Evolutionary conservation across 768 basidiomycete genomes (phyloP).

Genomic region (Suillus tomentosus): DNA sequence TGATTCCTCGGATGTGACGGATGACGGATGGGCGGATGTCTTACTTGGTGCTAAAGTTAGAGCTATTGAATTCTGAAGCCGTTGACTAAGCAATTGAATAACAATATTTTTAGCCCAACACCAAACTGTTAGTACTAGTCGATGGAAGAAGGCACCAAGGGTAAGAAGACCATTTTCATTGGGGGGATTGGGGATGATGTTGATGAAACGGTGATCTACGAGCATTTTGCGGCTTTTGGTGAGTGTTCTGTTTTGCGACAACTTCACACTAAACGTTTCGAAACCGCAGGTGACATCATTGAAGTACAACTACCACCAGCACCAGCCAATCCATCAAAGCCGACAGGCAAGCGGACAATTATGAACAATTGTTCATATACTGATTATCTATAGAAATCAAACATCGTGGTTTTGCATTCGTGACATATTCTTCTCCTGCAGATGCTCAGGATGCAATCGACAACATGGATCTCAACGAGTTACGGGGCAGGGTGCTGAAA

Average conservation of each 20-base stretch:
- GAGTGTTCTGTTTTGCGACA: constrained; percentile 23
- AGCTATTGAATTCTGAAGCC: constrained; percentile 1
- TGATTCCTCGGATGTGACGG: background rate
- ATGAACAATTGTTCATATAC: constrained; percentile 15
- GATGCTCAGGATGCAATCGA: constrained; percentile 98
- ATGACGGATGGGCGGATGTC: background rate
- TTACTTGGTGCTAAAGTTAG: background rate
- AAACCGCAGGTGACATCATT: constrained; percentile 77
- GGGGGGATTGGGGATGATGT: constrained; percentile 85
- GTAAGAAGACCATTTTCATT: constrained; percentile 86
- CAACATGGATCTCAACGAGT: constrained; percentile 97
- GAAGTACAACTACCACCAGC: constrained; percentile 89
- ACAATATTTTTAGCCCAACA: background rate
- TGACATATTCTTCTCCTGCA: constrained; percentile 76
- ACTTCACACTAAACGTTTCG: constrained; percentile 11
- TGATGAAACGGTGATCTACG: constrained; percentile 74
- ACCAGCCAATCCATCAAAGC: constrained; percentile 65
- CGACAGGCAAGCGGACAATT: constrained; percentile 46
- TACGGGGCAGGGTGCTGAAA: constrained; percentile 73
- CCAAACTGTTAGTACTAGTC: background rate
- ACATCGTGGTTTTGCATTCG: constrained; percentile 92
- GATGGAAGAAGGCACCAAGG: constrained; percentile 83
- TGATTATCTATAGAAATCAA: constrained; percentile 53
- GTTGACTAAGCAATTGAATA: constrained; percentile 2
- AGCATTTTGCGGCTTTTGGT: constrained; percentile 90